A percentile compares a stretch with the other conserved stretches of the same genome.
phyloP scores from a whole-genome alignment of 2,329 filamentous ascomycete genomes.

The Endocalyx cinctus region DNA sequence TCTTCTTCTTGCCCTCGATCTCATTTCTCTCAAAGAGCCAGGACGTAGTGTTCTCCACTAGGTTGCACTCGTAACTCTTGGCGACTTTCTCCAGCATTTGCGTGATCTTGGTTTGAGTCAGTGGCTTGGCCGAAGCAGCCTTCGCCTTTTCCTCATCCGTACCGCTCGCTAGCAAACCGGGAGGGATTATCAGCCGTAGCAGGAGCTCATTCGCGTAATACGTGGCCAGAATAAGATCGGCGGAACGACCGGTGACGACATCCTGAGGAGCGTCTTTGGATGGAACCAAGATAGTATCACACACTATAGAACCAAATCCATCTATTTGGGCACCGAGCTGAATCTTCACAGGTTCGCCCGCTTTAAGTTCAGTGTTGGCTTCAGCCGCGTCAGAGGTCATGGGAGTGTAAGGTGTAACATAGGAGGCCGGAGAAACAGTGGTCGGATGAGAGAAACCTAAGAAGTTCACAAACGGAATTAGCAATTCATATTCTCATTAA shows the following conservation, averaged over 20 bases:
- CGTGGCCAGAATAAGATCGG: slow-evolving; percentile 85
- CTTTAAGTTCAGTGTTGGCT: slow-evolving; percentile 73
- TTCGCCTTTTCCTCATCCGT: slow-evolving; percentile 95
- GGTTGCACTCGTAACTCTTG: slow-evolving; percentile 83
- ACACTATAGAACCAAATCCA: slow-evolving; percentile 93
- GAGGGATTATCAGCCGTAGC: slow-evolving; percentile 82
- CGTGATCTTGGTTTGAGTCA: slow-evolving; percentile 82
- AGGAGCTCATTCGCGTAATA: slow-evolving; percentile 96
- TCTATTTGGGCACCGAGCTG: slow-evolving; percentile 99
- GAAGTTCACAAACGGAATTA: too few relatives aligned
- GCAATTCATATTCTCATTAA: too few relatives aligned
- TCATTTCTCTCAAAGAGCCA: slow-evolving; percentile 97
- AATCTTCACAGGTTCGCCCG: slow-evolving; percentile 89
- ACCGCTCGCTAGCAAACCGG: slow-evolving; percentile 76
- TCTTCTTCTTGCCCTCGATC: slow-evolving; percentile 97
- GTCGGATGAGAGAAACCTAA: slow-evolving; percentile 87
- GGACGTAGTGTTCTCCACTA: slow-evolving; percentile 96
- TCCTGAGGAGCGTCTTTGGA: slow-evolving; percentile 56
- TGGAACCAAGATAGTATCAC: slow-evolving; percentile 79
- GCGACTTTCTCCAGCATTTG: slow-evolving; percentile 84
- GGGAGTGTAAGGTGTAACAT: slow-evolving; percentile 95
- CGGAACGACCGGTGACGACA: slow-evolving; percentile 68
- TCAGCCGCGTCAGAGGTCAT: slow-evolving; percentile 82
- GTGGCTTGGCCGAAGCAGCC: slow-evolving; percentile 75
- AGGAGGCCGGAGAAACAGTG: slow-evolving; percentile 88